Evolutionary conservation across 1,284 basidiomycete species (phyloP), one percentile per base, ranked within the genome.

Genomic region (Sanghuangporus weigelae): DNA sequence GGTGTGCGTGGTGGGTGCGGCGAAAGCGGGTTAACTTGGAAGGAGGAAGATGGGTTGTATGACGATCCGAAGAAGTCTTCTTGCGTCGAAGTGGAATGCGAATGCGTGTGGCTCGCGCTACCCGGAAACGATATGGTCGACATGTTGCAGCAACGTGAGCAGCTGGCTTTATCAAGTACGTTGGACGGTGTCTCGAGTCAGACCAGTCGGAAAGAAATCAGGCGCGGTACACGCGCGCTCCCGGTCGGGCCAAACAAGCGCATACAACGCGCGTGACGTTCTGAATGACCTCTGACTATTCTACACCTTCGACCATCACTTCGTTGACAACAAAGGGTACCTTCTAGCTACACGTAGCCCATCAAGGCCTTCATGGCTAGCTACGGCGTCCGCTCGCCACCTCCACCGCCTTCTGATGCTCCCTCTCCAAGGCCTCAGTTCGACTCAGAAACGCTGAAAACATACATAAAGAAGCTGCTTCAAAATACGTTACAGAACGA

Each of bases 1-100:
- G 89, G 87, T 42, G 88, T 89, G 46, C 90, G 81, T 21, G 90
- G 90, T 0, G 90, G 89, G 71, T 90, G 89, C 2, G 82, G 78
- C 7, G 89, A 90, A 57, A 86, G 81, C 16, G 89, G 89, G 71
- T 92, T 92, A 81, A 91, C 87, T 68, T 89, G 88, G 69, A 92
- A 91, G 16, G 81, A 79, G 35, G 79, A 77, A 56, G 72, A 68
- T 38, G 75, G 68, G 51, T 81, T 79, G 66, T 79, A 83, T 50
- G 74, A 72, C 10, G 76, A 71, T 14, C 79, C 71, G 66, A 77
- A 82, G 66, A 76, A 78, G 35, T 69, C 63, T 49, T 75, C 73
- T 63, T 80, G 76, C 4, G 75, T 76, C 16, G 74, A 69, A n/a
- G 79, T 75, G 48, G 78, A 73, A 6, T 72, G 63, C 10, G 73